Evolutionary conservation across 805 yeast genomes (phyloP).

Genomic region (Candida glaebosa): DNA sequence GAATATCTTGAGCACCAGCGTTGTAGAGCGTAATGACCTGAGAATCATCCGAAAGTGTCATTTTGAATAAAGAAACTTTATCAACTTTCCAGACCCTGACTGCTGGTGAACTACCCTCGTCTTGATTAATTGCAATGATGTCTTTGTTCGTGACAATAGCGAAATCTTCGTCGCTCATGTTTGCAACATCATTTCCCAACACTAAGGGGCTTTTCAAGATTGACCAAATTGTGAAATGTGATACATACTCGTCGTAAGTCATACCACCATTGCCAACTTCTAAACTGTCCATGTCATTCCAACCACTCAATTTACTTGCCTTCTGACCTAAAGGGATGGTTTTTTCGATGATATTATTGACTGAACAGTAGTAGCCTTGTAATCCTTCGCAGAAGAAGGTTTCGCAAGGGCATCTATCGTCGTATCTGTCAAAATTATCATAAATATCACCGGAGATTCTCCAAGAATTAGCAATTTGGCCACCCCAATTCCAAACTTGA

Average conservation of each 20-base stretch:
- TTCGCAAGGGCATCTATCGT: slow-evolving; percentile 25
- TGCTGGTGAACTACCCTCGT: slow-evolving; percentile 9
- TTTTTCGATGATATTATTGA: slow-evolving; percentile 19
- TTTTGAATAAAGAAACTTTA: slow-evolving; percentile 6
- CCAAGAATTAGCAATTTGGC: slow-evolving; percentile 25
- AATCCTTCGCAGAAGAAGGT: slow-evolving; percentile 18
- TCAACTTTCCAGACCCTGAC: slow-evolving; percentile 8
- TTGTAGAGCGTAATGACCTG: slow-evolving; percentile 8
- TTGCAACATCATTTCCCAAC: slow-evolving; percentile 22
- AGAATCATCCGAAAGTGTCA: slow-evolving; percentile 2
- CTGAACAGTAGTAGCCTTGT: slow-evolving; percentile 23
- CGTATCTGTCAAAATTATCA: slow-evolving; percentile 12
- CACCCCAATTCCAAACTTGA: slow-evolving; percentile 24
- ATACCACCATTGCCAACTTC: slow-evolving; percentile 27
- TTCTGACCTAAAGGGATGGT: slow-evolving; percentile 24
- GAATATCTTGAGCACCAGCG: slow-evolving; percentile 5
- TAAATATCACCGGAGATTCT: slow-evolving; percentile 25
- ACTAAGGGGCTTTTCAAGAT: slow-evolving; percentile 25
- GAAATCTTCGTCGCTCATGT: slow-evolving; percentile 15
- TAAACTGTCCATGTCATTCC: slow-evolving; percentile 26
- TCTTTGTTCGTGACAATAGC: slow-evolving; percentile 13
- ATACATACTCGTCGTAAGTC: slow-evolving; percentile 22
- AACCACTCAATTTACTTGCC: slow-evolving; percentile 15
- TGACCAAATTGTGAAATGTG: slow-evolving; percentile 28
- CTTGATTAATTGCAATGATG: slow-evolving; percentile 22